Evolutionary conservation across 805 yeast genomes (phyloP).

Genomic region (Wickerhamiella musiphila): DNA sequence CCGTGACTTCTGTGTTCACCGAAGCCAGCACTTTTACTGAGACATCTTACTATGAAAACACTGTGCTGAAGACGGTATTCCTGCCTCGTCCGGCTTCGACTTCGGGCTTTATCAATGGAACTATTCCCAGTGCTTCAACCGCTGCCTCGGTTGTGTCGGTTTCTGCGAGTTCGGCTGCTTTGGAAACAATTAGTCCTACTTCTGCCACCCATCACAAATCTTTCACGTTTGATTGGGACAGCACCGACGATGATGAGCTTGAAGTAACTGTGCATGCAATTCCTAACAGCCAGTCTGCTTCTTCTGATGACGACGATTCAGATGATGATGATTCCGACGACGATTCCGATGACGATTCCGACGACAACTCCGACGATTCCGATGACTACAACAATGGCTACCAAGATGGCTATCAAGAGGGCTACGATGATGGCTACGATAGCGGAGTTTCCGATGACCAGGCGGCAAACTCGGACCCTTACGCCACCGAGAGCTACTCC

Average conservation of each 20-base stretch:
- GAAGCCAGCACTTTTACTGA: background rate
- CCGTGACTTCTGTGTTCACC: background rate
- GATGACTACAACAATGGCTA: background rate
- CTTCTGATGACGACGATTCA: background rate
- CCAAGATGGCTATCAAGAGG: background rate
- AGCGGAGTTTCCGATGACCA: too few species aligned
- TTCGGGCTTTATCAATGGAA: background rate
- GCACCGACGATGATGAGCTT: constrained; percentile 11
- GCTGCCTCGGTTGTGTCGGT: background rate
- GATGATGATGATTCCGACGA: constrained; percentile 1
- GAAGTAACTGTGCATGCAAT: constrained; percentile 10
- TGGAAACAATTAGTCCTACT: background rate
- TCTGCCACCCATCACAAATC: constrained; percentile 7
- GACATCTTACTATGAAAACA: background rate
- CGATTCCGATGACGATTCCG: background rate
- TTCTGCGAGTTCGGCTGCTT: background rate
- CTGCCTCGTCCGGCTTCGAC: background rate
- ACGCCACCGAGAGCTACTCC: too few species aligned
- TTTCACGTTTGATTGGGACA: constrained; percentile 8
- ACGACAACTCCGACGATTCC: constrained; percentile 1
- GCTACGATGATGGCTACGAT: background rate
- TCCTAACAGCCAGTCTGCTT: background rate
- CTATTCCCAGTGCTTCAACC: background rate
- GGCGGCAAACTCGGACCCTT: background rate
- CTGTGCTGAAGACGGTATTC: constrained; percentile 1